A percentile compares a stretch with the other conserved stretches of the same genome.
Conservation (phyloP, 2,329 filamentous ascomycete species). For the Geosmithia morbida region DNA sequence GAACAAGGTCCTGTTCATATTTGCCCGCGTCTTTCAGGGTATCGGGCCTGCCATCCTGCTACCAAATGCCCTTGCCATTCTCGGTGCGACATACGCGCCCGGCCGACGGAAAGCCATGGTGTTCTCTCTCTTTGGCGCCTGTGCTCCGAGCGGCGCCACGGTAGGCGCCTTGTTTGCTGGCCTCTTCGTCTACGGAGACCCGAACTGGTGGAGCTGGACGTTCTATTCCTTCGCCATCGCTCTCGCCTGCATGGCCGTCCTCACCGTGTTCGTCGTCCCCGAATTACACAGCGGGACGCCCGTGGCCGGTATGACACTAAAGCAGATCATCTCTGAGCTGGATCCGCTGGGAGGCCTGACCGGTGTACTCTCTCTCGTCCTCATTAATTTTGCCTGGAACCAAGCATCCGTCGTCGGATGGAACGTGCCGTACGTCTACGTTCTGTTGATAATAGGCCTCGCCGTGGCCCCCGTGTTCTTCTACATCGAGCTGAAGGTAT, state of each 20-base stretch:
- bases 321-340: constrained; percentile 14
- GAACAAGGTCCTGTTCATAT: constrained; percentile 28
- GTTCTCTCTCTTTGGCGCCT: constrained; percentile 35
- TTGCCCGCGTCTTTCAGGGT: constrained; percentile 40
- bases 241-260: constrained; percentile 15
- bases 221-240: constrained; percentile 26
- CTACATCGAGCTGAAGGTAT: constrained; percentile 33
- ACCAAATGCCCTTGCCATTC: constrained; percentile 49
- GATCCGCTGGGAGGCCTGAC: constrained; percentile 23
- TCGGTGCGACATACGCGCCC: constrained; percentile 41
- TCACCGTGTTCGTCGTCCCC: constrained; percentile 20
- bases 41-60: constrained; percentile 48
- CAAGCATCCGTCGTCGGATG: constrained; percentile 47
- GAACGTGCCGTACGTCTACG: constrained; percentile 38
- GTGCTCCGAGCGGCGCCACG: constrained; percentile 30
- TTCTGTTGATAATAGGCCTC: constrained; percentile 41
- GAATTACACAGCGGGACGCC: constrained; percentile 3
- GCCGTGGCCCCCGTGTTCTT: constrained; percentile 40
- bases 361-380: constrained; percentile 39
- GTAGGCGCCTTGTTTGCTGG: constrained; percentile 24
- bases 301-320: constrained; percentile 2
- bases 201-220: constrained; percentile 32
- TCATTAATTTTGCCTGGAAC: constrained; percentile 56
- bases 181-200: constrained; percentile 14
- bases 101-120: constrained; percentile 45